Percentiles rank a stretch among this genome's conserved stretches.
phyloP scores from a whole-genome alignment of 371 early-diverging fungal genomes.

The Mucor plumbeus region DNA sequence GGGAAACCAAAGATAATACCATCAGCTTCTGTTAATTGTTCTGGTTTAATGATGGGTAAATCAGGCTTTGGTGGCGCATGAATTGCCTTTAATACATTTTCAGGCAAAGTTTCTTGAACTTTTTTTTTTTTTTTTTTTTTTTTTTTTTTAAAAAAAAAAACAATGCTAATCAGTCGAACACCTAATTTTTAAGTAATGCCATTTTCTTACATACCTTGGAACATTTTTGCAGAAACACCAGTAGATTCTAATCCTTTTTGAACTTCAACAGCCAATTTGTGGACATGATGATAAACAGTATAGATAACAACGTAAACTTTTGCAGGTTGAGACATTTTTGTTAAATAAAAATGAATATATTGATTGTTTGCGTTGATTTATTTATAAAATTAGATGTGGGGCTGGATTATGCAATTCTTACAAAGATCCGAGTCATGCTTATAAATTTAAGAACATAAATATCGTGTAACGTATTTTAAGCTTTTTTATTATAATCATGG shows the following conservation, averaged over 20 bases:
- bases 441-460: background rate
- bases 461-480: too few species aligned
- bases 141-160: too few species aligned
- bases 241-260: conserved; percentile 65
- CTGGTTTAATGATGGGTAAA: conserved; percentile 60
- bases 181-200: too few species aligned
- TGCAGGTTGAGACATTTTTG: conserved; percentile 29
- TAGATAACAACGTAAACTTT: conserved; percentile 70
- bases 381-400: background rate
- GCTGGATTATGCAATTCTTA: background rate
- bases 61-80: conserved; percentile 63
- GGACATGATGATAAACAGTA: conserved; percentile 78
- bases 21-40: conserved; percentile 60
- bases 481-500: too few species aligned
- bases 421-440: background rate
- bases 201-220: conserved; percentile 46
- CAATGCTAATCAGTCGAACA: too few species aligned
- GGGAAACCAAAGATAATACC: conserved; percentile 60
- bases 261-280: conserved; percentile 70
- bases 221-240: conserved; percentile 69
- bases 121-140: background rate
- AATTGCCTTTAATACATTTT: conserved; percentile 68
- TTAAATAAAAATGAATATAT: background rate
- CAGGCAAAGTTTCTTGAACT: conserved; percentile 67
- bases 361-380: background rate